Conservation (phyloP, 495 filamentous ascomycete species). For the Podospora tetraspora region DNA sequence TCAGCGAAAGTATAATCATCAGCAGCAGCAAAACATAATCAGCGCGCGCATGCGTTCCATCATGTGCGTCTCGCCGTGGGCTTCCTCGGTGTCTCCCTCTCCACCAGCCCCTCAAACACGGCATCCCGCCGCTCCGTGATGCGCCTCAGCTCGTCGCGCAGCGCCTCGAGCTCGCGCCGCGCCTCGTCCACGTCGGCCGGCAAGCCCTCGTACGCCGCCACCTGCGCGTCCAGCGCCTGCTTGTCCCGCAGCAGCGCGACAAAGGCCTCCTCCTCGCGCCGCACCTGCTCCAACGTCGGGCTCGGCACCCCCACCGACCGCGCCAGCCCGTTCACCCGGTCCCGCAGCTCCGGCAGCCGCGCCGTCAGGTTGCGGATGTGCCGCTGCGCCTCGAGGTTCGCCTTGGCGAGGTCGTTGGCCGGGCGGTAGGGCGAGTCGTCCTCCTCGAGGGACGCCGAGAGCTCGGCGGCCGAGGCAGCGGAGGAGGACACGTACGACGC, state of each 20-base stretch:
- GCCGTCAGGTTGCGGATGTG: constrained; percentile 53
- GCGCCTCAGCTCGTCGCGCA: constrained; percentile 55
- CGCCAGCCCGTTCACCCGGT: constrained; percentile 36
- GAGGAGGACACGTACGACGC: constrained; percentile 29
- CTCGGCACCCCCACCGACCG: constrained; percentile 18
- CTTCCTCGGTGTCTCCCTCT: constrained; percentile 48
- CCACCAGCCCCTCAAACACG: constrained; percentile 60
- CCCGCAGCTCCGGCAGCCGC: constrained; percentile 51
- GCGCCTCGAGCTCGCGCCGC: constrained; percentile 56
- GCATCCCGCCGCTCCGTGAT: constrained; percentile 57
- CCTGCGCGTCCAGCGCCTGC: constrained; percentile 52
- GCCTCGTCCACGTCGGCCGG: constrained; percentile 65
- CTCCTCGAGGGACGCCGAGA: constrained; percentile 27
- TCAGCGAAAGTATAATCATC: not conserved
- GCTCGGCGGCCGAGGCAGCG: constrained; percentile 4
- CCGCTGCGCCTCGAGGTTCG: constrained; percentile 59
- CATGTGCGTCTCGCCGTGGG: constrained; percentile 5
- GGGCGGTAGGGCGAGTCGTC: constrained; percentile 42
- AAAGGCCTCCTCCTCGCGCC: constrained; percentile 50
- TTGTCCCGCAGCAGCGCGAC: constrained; percentile 45
- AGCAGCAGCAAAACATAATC: not conserved
- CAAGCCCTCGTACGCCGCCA: constrained; percentile 59
- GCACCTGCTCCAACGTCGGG: constrained; percentile 43
- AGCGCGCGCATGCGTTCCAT: not conserved
- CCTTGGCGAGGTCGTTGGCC: constrained; percentile 46